Base-by-base conservation (phyloP, 768 basidiomycete genomes). In the Kwoniella sp. region DNA sequence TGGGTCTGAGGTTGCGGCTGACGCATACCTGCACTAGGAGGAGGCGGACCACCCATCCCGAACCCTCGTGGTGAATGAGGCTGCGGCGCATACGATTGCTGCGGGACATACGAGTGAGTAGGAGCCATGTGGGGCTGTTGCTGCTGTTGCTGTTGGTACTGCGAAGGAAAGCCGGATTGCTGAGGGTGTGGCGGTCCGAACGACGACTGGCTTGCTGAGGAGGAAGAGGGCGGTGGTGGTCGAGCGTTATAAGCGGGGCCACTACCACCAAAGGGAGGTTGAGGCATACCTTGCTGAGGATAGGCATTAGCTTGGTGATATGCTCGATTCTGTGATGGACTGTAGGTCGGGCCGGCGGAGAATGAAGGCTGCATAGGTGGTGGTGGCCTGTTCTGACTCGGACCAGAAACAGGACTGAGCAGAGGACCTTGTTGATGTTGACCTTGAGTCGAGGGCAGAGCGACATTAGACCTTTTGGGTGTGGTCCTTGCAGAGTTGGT, bases 331-430 rank as follows among this genome's bases (percentile, higher is more conserved):
- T 44, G 40, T 19, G 40, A 44, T 4, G 40, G 40, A 44, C 40
- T 44, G 40, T 19, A 9, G 40, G 17, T 44, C 17, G 21, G 48
- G 5, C 48, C 22, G 24, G 25, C 22, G 2, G 48, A 49, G 48
- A 49, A 49, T 5, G 48, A 22, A 6, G 48, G 48, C 10, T 49
- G 56, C 40, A n/a, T 26, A 2, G 24, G 36, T 15, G 33, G 49
- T 27, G 30, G 58, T 27, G 58, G 29, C 52, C 37, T 51, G 25
- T 57, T 56, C n/a, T 33, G 59, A 6, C 12, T 60, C 8, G 48
- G 33, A 13, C 25, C 24, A 22, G 50, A 40, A 3, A 19, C 40
- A 19, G 40, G 17, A 19, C 17, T 19, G 10, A 44, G 17, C 10
- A 44, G 4, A 10, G 40, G 40, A 3, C 40, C 58, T 52, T 51